Evolutionary conservation across 140 eudicot genomes (phyloP), one percentile per base, ranked within the genome.

Genomic region (Ambrosia hybrid): DNA sequence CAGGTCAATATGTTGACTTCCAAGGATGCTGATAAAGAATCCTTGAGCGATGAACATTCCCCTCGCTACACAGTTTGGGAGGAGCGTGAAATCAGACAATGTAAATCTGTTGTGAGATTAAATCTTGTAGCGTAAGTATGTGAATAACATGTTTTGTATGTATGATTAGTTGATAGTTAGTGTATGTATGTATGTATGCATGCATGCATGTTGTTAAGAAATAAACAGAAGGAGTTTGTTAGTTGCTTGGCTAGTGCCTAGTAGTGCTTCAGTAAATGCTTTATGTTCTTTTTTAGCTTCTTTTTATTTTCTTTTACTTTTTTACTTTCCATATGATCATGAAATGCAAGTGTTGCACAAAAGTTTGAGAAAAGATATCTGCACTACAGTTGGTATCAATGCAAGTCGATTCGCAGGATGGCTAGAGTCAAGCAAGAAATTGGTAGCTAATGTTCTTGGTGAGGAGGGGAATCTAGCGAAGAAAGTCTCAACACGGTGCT

Each of bases 1-100:
- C 84, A 91, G 96, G 89, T 91, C 60, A 91, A 91, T 78, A 76
- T 91, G 83, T 68, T 89, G 73, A 81, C 85, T 13, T 83, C 92
- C 39, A 68, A 78, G 60, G 91, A 89, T 68, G 79, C 84, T 16
- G 88, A 77, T 9, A 88, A 80, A 76, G 86, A 73, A 56, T 61
- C 62, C 51, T 64, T 76, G 46, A 16, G 51, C 68, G 73, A 71
- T 49, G 86, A 72, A 71, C 84, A 63, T 13, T 26, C 73, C 39
- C 78, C 64, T 64, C 78, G 4, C 62, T 77, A 48, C 72, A 58
- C 41, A 67, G 92, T 14, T 78, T 78, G 78, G 90, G 92, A 52
- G 98, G 98, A 66, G 83, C 74, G 16, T 79, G 70, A 78, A 16
- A 9, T 57, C 39, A 33, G 48, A 33, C n/a, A n/a, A 9, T 71